Conservation (phyloP, 176 grass and related monocot species). For the Miscanthus lutarioriparius region DNA sequence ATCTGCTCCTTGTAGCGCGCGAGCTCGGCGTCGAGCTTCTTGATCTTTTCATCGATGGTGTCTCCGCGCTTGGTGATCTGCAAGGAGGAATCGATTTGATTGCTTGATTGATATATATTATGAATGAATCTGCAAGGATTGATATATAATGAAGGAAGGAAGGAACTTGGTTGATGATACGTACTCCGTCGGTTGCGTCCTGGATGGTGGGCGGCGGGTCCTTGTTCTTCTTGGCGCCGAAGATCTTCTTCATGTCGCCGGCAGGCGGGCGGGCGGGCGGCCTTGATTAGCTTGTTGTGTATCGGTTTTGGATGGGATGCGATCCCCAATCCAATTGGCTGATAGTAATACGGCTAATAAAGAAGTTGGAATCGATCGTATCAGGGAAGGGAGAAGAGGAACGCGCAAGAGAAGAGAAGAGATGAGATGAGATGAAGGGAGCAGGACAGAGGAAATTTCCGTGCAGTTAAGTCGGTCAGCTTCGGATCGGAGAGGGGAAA, state of each 20-base stretch:
- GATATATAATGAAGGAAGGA: background rate
- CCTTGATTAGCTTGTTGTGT: background rate
- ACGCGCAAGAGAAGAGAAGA: too few species aligned
- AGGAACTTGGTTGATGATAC: background rate
- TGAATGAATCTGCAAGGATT: background rate
- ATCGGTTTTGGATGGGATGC: background rate
- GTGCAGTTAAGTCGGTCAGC: too few species aligned
- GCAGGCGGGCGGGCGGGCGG: too few species aligned
- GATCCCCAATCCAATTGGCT: background rate
- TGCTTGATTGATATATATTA: background rate
- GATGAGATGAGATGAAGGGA: too few species aligned
- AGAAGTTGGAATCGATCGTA: too few species aligned
- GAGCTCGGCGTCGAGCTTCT: constrained; percentile 90
- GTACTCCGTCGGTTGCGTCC: constrained; percentile 85
- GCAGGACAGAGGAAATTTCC: too few species aligned
- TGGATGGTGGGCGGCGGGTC: constrained; percentile 82
- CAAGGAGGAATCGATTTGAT: background rate
- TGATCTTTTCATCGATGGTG: constrained; percentile 87
- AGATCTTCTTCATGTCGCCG: constrained; percentile 85
- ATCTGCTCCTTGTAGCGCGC: constrained; percentile 95
- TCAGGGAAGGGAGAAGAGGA: too few species aligned
- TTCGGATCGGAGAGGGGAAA: too few species aligned
- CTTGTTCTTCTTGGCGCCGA: constrained; percentile 92
- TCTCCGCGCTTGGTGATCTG: constrained; percentile 93
- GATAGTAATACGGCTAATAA: too few species aligned